Evolutionary conservation across 2,329 filamentous ascomycete species (phyloP).

Genomic region (Bimuria novae-zelandiae): DNA sequence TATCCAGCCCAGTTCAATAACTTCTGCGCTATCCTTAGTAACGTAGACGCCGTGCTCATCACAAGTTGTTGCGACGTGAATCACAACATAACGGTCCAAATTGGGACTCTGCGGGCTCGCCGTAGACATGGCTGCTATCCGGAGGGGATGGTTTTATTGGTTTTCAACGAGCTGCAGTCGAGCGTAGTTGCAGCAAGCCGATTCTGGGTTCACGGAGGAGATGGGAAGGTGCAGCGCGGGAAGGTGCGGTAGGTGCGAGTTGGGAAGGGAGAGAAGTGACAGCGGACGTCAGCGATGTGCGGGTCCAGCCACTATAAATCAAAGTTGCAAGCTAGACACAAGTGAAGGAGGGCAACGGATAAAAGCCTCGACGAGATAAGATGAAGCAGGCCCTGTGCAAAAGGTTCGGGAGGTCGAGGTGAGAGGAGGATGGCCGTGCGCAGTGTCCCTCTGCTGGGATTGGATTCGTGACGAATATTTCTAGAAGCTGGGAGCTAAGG

Average conservation of each 20-base stretch:
- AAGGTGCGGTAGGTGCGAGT: neutral
- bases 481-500: slow-evolving; percentile 8
- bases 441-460: slow-evolving; percentile 7
- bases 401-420: slow-evolving; percentile 6
- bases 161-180: slow-evolving; percentile 7
- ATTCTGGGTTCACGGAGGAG: neutral
- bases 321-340: slow-evolving; percentile 19
- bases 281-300: slow-evolving; percentile 18
- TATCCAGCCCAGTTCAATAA: slow-evolving; percentile 99
- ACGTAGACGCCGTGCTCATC: slow-evolving; percentile 99
- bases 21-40: slow-evolving; percentile 98
- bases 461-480: slow-evolving; percentile 12
- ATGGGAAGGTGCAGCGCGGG: neutral
- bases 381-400: neutral
- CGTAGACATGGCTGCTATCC: slow-evolving; percentile 28
- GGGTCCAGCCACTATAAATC: slow-evolving; percentile 15
- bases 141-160: neutral
- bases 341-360: slow-evolving; percentile 13
- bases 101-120: slow-evolving; percentile 41
- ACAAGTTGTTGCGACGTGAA: slow-evolving; percentile 97
- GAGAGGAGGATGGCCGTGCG: slow-evolving; percentile 15
- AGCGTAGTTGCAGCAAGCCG: slow-evolving; percentile 11
- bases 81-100: slow-evolving; percentile 95
- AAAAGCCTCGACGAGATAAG: slow-evolving; percentile 24
- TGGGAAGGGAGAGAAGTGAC: slow-evolving; percentile 4